Evolutionary conservation across 768 basidiomycete species (phyloP), one percentile per base, ranked within the genome.

Genomic region (Austroboletus eburneus): DNA sequence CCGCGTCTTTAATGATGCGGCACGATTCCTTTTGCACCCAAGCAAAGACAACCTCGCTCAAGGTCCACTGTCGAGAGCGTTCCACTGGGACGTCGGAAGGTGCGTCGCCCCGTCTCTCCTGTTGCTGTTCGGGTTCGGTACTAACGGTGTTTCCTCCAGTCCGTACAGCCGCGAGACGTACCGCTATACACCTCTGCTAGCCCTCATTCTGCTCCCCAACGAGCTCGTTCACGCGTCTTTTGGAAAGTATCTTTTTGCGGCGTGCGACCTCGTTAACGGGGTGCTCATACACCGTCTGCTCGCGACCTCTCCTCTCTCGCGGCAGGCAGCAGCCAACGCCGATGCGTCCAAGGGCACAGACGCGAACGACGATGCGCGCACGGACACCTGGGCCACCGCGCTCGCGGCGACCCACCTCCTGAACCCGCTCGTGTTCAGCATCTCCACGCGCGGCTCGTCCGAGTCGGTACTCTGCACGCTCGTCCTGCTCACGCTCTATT

Each of bases 391-490:
- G 50, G 83, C 87, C 5, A 74, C 77, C 2, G 54, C 82, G n/a
- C 81, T 81, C 54, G 78, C 79, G 29, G 70, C 79, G 0, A 58
- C 86, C 3, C 91, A 97, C 71, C 82, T 98, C 3, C 75, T 98
- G 48, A 97, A 94, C 68, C 96, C 96, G 0, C 78, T 99, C 56
- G 87, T 95, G 2, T 88, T 96, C 65, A 86, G 92, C 52, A 97
- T 99, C 57, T 96, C 94, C 7, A 98, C 96, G 0, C 84, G 96
- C 16, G 96, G 96, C 7, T 97, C 92, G 16, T 94, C 95, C 4
- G 96, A 99, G 65, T 82, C 91, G 3, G 70, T 96, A 16, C 80
- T 98, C 14, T 82, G 85, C 32, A 72, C 87, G 2, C 73, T 94
- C 46, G 87, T 97, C 32, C 74, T 96, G 32, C 67, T 78, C 42